Base-by-base conservation (phyloP, 2,329 filamentous ascomycete species). In the Fusarium nygamai region DNA sequence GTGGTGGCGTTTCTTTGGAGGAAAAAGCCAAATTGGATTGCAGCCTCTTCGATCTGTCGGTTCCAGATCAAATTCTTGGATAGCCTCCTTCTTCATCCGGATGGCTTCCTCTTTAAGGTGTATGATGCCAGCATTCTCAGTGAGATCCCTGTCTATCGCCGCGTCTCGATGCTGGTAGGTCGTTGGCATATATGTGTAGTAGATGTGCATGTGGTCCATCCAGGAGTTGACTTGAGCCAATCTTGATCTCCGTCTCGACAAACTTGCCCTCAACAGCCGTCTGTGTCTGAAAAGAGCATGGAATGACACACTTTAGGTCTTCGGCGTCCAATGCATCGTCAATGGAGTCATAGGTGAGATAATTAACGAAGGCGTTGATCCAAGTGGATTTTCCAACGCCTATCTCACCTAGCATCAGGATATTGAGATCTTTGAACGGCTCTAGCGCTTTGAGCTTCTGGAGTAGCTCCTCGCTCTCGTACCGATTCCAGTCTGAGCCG, bases 351-450 rank as follows among this genome's bases (percentile, higher is more conserved):
- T 47, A 22, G 24, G 19, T 29, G 27, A 47, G 46, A 2, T 47
- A 22, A 8, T 47, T 47, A 0, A 22, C 0, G 9, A 47, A 47
- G 0, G 44, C 44, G 8, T 47, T 47, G 10, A 47, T 47, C 44
- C 44, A 47, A 0, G 44, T 22, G 19, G 27, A 29, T 16, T 47
- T 47, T 16, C 44, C 44, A 47, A 29, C 44, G 12, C 46, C 46
- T 29, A 85, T 85, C 72, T 86, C 85, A 1, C 53, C 53, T 9
- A 64, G 16, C 4, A 58, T 41, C 53, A 47, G 10, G 17, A 38
- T 53, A 14, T 53, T 53, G 33, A 53, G 33, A 27, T 53, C 33
- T 1, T 53, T 34, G 31, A 53, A 53, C 0, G 33, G 50, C 4
- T 53, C n/a, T 27, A 53, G n/a, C 11, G 50, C 33, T 33, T 22